These are phyloP conservation scores for Aureobasidium sp. DNA, from an alignment of 2,329 filamentous ascomycete species.

Conservation along the genomic window DNA sequence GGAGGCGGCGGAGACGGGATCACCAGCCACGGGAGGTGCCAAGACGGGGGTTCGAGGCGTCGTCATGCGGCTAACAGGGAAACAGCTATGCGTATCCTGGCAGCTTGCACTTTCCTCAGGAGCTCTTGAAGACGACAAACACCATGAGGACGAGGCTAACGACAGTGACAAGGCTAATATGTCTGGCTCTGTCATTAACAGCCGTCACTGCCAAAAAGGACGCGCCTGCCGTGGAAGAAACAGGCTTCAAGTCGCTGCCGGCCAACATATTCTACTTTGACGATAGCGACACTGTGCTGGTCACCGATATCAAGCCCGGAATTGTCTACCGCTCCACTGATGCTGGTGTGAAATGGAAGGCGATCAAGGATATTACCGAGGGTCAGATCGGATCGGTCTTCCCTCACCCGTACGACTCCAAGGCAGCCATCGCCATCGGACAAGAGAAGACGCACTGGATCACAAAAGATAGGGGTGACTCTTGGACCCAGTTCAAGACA, in stretches of 20 bases:
- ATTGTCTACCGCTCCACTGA: constrained; percentile 71
- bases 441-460: constrained; percentile 62
- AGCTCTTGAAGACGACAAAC: neutral
- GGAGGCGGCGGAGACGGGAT: neutral
- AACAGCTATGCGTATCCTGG: neutral
- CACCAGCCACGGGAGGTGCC: neutral
- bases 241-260: constrained; percentile 58
- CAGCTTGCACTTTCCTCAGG: neutral
- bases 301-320: constrained; percentile 56
- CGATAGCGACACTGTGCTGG: constrained; percentile 72
- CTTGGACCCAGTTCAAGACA: constrained; percentile 68
- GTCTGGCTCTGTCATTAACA: constrained; percentile 9
- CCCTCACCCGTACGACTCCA: constrained; percentile 70
- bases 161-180: constrained; percentile 1
- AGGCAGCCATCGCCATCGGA: constrained; percentile 74
- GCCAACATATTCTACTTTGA: constrained; percentile 79
- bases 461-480: constrained; percentile 73
- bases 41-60: constrained; percentile 6
- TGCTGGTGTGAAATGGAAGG: constrained; percentile 70
- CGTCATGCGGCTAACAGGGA: neutral
- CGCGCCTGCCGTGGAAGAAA: constrained; percentile 55
- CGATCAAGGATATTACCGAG: constrained; percentile 55
- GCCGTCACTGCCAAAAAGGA: constrained; percentile 20
- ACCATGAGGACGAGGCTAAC: constrained; percentile 8
- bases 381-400: constrained; percentile 55